Evolutionary conservation across 805 yeast species (phyloP), one percentile per base, ranked within the genome.

Genomic region (Candida saitoana): DNA sequence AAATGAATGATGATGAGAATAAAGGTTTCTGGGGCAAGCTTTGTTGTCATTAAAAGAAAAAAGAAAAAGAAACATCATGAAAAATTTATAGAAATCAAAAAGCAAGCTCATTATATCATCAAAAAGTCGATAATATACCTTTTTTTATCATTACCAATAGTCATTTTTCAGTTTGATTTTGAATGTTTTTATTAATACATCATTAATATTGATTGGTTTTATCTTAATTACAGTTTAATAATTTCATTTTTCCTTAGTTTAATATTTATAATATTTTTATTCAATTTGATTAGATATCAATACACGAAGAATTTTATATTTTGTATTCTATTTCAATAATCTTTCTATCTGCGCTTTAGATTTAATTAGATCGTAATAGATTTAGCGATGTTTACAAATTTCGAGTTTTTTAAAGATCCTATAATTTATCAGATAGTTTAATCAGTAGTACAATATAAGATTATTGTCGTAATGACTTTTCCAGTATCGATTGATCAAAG

Each of bases 1-100:
- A 51, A 18, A 56, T 52, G 19, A 67, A 57, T 12, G 50, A 53
- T 17, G 70, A 63, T 32, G 70, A 65, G 38, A 47, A 54, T 38
- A 65, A 66, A 52, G 71, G 73, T 8, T 68, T 69, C 45, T 69
- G 69, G 68, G 49, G 70, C 17, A 67, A 66, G 45, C 49, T 70
- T 40, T 70, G 75, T 52, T 70, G 75, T 49, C 69, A 62, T 43
- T 69, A 56, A 47, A 5, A 29, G 16, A 9, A 29, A 29, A 9
- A 29, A 29, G 16, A 29, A 29, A 11, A 5, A 29, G 16, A 11
- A 11, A 11, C 5, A 29, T 5, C 32, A 9, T 5, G 11, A 29
- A 11, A 9, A 29, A 22, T 29, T 29, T 22, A 22, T 22, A 22
- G 27, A 22, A 22, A 22, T 22, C 9, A 22, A 22, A 22, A 22